Conservation (phyloP, 441 rosid species). For the Croton laevigatus region DNA sequence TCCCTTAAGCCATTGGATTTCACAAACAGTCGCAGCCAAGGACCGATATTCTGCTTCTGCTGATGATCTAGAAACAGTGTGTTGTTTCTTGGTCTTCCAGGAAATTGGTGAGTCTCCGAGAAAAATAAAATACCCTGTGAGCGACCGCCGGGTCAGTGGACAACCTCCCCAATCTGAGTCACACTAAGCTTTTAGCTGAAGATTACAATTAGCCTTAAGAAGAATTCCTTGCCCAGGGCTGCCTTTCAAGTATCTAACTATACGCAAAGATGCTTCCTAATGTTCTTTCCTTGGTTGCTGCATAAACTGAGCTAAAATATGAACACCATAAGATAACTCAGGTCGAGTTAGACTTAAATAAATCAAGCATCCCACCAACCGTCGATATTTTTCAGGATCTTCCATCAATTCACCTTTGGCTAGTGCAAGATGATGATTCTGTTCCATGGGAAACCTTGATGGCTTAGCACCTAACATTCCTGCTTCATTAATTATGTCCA, state of each 20-base stretch:
- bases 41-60: constrained; percentile 2
- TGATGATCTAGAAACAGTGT: neutral
- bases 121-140: neutral
- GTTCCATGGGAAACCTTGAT: no score
- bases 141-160: neutral
- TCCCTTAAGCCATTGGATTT: neutral
- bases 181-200: neutral
- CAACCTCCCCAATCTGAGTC: neutral
- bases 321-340: neutral
- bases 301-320: neutral
- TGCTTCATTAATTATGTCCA: no score
- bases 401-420: no score
- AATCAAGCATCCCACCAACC: neutral
- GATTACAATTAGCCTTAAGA: neutral
- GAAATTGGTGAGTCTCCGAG: neutral
- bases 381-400: neutral
- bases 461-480: no score
- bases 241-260: neutral
- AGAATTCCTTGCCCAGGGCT: no score
- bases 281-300: neutral
- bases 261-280: neutral
- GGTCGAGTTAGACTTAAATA: neutral
- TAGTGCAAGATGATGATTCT: neutral
- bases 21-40: neutral
- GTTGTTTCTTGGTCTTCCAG: neutral